Evolutionary conservation across 192 early-diverging fungal species (phyloP).

Genomic region (Kappamyces sp.): DNA sequence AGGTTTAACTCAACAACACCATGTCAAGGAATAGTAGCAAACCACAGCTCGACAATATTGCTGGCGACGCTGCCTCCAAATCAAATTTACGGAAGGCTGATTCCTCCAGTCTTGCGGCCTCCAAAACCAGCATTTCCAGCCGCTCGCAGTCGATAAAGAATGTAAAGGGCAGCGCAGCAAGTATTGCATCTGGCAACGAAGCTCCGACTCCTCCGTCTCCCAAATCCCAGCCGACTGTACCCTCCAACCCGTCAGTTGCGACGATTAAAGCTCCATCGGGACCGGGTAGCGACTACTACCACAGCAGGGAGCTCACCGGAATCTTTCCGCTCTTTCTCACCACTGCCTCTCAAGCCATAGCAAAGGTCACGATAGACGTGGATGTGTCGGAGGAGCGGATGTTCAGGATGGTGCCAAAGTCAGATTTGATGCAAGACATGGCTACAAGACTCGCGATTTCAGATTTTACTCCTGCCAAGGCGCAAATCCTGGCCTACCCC

Average conservation of each 20-base stretch:
- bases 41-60: background rate
- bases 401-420: conserved; percentile 51
- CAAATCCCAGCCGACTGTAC: background rate
- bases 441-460: conserved; percentile 43
- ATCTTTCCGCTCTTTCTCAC: conserved; percentile 53
- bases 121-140: background rate
- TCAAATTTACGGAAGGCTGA: conserved; percentile 10
- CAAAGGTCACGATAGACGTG: conserved; percentile 47
- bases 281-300: background rate
- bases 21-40: background rate
- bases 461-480: conserved; percentile 53
- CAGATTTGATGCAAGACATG: conserved; percentile 51
- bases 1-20: background rate
- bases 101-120: background rate
- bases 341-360: conserved; percentile 45
- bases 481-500: conserved; percentile 46
- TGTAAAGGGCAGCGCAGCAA: background rate
- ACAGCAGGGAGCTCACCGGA: conserved; percentile 9
- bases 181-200: background rate
- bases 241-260: background rate
- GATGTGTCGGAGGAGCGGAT: conserved; percentile 43
- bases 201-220: background rate
- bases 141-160: background rate
- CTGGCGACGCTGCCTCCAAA: background rate
- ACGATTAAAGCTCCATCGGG: background rate